Percentiles rank a stretch among this genome's conserved stretches.
Conservation (phyloP, 108 stramenopile genomes). For the Fistulifera pelliculosa region DNA sequence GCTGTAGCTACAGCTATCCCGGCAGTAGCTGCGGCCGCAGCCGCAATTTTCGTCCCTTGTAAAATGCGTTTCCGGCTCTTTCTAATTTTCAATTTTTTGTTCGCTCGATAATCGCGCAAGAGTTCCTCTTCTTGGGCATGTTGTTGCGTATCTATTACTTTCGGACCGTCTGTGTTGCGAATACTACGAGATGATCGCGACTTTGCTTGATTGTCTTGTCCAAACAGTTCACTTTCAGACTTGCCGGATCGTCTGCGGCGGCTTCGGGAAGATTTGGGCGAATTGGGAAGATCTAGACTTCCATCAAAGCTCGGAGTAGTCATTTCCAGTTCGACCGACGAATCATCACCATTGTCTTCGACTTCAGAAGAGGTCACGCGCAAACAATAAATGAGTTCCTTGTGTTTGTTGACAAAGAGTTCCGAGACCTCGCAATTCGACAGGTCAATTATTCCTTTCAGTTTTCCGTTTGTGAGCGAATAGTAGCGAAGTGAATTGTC, state of each 20-base stretch:
- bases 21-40: conserved; percentile 59
- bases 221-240: background rate
- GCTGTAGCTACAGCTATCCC: conserved; percentile 72
- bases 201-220: background rate
- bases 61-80: conserved; percentile 34
- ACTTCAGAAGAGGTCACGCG: conserved; percentile 16
- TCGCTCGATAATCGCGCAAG: conserved; percentile 19
- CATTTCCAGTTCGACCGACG: background rate
- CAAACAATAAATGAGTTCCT: conserved; percentile 28
- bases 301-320: background rate
- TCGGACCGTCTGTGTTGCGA: background rate
- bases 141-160: conserved; percentile 9
- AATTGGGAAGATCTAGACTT: background rate
- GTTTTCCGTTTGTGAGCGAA: conserved; percentile 10
- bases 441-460: conserved; percentile 8
- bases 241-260: background rate
- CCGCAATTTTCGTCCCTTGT: conserved; percentile 61
- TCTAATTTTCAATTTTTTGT: conserved; percentile 27
- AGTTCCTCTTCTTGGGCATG: conserved; percentile 16
- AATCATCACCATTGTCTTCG: background rate
- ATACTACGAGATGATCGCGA: background rate
- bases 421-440: conserved; percentile 30
- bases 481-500: conserved; percentile 1
- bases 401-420: conserved; percentile 23
- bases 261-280: background rate